Base-by-base conservation (phyloP, 2,329 filamentous ascomycete genomes). In the Epichloe bromicola region DNA sequence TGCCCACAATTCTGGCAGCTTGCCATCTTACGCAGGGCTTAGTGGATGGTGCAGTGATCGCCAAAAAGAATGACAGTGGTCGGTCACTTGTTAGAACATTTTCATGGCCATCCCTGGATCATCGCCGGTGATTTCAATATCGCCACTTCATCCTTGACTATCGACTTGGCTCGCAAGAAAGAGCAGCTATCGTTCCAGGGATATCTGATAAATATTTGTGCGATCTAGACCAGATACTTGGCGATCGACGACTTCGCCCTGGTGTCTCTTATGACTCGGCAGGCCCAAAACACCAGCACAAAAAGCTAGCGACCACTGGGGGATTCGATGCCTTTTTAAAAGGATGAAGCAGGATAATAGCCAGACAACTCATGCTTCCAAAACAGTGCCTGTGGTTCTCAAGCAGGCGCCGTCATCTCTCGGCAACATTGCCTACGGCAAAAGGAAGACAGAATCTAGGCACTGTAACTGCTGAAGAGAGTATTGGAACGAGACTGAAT, bases 41-140 rank as follows among this genome's bases (percentile, higher is more conserved):
- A 23, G 23, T 23, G 23, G 23, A 23, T 23, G 23, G 23, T 23
- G 23, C 23, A 30, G 26, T 10, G 26, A 7, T 30, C 7, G 7
- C 26, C 26, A 63, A 23, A 23, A 23, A 6, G 5, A 23, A 66
- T 0, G 80, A 85, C 63, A 19, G 59, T 85, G 1, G 58, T 76
- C 2, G 61, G 61, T 7, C 64, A 80, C 58, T 56, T 85, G 15
- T 60, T 63, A 1, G 56, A 54, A 1, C 57, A 63, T 0, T 74
- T 78, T 45, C 55, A 64, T 1, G 50, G 62, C 0, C 70, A 73
- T 38, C 70, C 77, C 4, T 79, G 23, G 23, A 23, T 23, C 23
- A 23, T 23, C 23, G 75, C 76, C 0, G 82, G 82, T 3, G 80
- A 85, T 59, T 81, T 84, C 60, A 85, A 85, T 57, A 66, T 85